Percentiles rank a stretch among this genome's conserved stretches.
phyloP scores from a whole-genome alignment of 768 basidiomycete species.

The Boletellus emodensis region DNA sequence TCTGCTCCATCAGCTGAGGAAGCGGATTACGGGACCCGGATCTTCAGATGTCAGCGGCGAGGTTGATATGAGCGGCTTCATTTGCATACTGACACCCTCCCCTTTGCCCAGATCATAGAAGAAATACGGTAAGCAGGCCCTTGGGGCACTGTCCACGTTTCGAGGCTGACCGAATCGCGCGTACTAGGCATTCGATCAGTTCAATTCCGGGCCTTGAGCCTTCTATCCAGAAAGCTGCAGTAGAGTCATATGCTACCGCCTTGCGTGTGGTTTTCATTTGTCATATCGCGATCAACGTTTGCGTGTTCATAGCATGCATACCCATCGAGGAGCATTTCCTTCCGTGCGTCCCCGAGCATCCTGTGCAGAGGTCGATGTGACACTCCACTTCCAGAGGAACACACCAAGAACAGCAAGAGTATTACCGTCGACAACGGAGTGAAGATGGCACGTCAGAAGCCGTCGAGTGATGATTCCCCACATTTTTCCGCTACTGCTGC shows the following conservation, averaged over 20 bases:
- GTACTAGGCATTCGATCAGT: slow-evolving; percentile 60
- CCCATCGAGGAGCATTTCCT: slow-evolving; percentile 73
- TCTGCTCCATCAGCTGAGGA: slow-evolving; percentile 62
- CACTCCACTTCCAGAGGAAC: slow-evolving; percentile 45
- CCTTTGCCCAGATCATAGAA: slow-evolving; percentile 59
- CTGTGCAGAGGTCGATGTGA: slow-evolving; percentile 16
- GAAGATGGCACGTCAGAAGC: slow-evolving; percentile 12
- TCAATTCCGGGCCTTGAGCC: slow-evolving; percentile 66
- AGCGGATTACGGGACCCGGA: slow-evolving; percentile 72
- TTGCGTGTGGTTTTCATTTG: slow-evolving; percentile 80
- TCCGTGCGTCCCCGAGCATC: slow-evolving; percentile 33
- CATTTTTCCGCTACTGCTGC: slow-evolving; percentile 8
- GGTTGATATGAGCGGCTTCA: slow-evolving; percentile 23
- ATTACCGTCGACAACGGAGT: slow-evolving; percentile 43
- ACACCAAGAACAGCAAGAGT: slow-evolving; percentile 57
- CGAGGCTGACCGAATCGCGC: slow-evolving; percentile 11
- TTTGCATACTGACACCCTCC: slow-evolving; percentile 15
- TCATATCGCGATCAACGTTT: slow-evolving; percentile 62
- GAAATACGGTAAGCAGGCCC: slow-evolving; percentile 50
- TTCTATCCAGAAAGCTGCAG: slow-evolving; percentile 52
- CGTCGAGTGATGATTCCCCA: slow-evolving; percentile 13
- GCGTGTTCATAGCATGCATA: slow-evolving; percentile 64
- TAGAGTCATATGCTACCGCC: slow-evolving; percentile 75
- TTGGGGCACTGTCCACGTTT: slow-evolving; percentile 14
- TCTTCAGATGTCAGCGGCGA: slow-evolving; percentile 59